phyloP scores from a whole-genome alignment of 2,329 filamentous ascomycete genomes.

The Paramyrothecium sp. region DNA sequence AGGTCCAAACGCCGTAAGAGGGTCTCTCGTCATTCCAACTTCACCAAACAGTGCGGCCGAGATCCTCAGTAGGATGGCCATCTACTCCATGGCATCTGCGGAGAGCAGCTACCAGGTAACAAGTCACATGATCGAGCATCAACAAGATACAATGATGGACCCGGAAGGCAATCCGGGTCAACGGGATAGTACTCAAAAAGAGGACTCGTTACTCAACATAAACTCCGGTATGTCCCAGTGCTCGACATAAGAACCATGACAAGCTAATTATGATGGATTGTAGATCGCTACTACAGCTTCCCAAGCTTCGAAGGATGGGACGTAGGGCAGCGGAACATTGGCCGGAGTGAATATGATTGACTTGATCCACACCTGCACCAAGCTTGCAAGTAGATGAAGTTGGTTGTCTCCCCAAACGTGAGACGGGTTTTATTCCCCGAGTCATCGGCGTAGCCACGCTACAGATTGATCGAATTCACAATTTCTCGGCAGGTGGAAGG shows the following conservation, averaged over 20 bases:
- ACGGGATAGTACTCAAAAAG: not conserved
- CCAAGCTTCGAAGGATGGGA: constrained; percentile 71
- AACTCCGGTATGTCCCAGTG: not conserved
- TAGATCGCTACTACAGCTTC: constrained; percentile 66
- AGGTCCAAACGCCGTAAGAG: constrained; percentile 50
- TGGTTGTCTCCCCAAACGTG: no score
- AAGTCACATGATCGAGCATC: no score
- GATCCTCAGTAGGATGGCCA: constrained; percentile 52
- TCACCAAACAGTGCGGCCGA: constrained; percentile 52
- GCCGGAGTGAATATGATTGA: constrained; percentile 23
- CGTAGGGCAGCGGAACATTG: constrained; percentile 27
- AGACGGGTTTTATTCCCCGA: no score
- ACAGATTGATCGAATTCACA: no score
- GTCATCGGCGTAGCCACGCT: no score
- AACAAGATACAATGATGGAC: no score
- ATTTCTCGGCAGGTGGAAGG: no score
- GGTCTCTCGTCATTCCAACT: constrained; percentile 47
- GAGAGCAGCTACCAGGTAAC: not conserved
- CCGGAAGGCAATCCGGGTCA: no score
- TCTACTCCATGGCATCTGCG: constrained; percentile 33
- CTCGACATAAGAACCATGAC: not conserved
- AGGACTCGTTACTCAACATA: not conserved
- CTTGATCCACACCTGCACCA: constrained; percentile 1
- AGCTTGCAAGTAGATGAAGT: not conserved
- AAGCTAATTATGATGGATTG: not conserved